phyloP scores from a whole-genome alignment of 306 rosid genomes.

The Fagus sylvatica region DNA sequence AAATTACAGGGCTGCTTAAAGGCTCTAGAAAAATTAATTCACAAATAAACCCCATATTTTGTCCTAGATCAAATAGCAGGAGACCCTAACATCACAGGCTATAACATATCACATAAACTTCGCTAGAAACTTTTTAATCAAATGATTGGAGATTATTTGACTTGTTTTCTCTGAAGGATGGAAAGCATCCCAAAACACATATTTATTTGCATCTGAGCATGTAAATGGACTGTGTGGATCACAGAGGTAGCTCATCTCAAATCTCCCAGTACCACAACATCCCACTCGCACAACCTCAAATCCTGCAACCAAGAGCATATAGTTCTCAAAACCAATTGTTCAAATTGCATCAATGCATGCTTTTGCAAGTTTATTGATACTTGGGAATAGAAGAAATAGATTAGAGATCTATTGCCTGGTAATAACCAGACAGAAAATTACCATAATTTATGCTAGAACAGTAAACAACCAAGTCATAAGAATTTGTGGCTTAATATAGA shows the following conservation, averaged over 20 bases:
- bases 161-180: slow-evolving; percentile 45
- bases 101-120: slow-evolving; percentile 30
- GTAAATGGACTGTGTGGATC: slow-evolving; percentile 36
- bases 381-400: too few relatives aligned
- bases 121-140: slow-evolving; percentile 23
- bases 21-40: too few relatives aligned
- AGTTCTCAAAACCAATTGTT: too few relatives aligned
- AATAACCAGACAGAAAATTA: too few relatives aligned
- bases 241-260: slow-evolving; percentile 46
- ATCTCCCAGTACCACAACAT: slow-evolving; percentile 49
- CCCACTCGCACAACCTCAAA: slow-evolving; percentile 28
- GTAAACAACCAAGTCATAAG: too few relatives aligned
- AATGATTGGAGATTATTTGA: slow-evolving; percentile 20
- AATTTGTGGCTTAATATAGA: too few relatives aligned
- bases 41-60: too few relatives aligned
- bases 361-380: too few relatives aligned
- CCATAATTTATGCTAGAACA: too few relatives aligned
- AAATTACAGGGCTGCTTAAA: background rate
- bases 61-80: background rate
- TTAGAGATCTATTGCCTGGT: too few relatives aligned
- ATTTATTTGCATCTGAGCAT: slow-evolving; percentile 47
- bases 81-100: background rate
- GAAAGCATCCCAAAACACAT: slow-evolving; percentile 51
- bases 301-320: slow-evolving; percentile 15
- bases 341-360: too few relatives aligned